phyloP scores from a whole-genome alignment of 2,329 filamentous ascomycete genomes.

The Pseudocercospora cruenta region DNA sequence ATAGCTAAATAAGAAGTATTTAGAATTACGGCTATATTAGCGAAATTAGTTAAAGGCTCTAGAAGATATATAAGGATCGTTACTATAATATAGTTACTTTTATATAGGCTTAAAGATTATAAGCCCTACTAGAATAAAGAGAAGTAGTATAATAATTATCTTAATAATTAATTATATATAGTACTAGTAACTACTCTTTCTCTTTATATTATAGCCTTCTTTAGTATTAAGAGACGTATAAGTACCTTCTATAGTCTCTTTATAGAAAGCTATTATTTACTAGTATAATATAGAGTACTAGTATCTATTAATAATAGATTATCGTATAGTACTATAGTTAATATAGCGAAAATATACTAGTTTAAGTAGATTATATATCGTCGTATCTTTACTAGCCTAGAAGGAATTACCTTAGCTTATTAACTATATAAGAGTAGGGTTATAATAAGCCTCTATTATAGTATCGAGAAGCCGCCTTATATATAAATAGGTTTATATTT shows the following conservation, averaged over 20 bases:
- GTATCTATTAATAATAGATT: not conserved
- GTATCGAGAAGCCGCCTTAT: too few species aligned
- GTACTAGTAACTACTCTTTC: not conserved
- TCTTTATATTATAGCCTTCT: not conserved
- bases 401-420: not conserved
- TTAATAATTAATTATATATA: not conserved
- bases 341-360: not conserved
- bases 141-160: not conserved
- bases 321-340: not conserved
- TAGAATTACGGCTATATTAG: constrained; percentile 5
- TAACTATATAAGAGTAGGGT: not conserved
- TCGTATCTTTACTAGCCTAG: not conserved
- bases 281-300: not conserved
- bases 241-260: not conserved
- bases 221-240: not conserved
- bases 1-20: constrained; percentile 12
- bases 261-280: not conserved
- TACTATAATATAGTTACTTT: not conserved
- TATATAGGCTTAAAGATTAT: not conserved
- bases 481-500: not conserved
- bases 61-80: not conserved
- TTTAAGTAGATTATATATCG: not conserved
- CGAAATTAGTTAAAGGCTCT: not conserved
- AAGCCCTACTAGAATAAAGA: not conserved
- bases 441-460: not conserved